Evolutionary conservation across 805 yeast species (phyloP), one percentile per base, ranked within the genome.

Genomic region (Pichia ethanolica): DNA sequence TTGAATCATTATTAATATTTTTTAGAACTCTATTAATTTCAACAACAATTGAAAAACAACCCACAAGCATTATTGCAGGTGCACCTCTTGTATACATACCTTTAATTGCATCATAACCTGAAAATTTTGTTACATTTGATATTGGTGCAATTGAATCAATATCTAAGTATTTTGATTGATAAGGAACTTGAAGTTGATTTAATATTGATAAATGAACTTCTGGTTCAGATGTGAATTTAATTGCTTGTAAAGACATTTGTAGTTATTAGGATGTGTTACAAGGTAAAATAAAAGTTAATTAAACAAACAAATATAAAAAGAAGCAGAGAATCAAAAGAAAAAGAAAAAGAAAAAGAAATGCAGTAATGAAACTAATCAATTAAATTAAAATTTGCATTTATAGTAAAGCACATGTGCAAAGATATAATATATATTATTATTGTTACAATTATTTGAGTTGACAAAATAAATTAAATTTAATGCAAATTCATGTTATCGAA

Each of bases 11-110:
- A 4, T 59, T 53, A 2, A 63, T 64, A 33, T 51, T 56, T 35
- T 53, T 62, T 45, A 70, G 44, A 49, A 60, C 59, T 61, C 59
- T 59, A 49, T 67, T 68, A 4, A 79, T 66, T 56, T 91, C 97
- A n/a, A 86, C 81, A 2, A 87, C 83, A 4, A 91, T 77, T 2
- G 96, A 79, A 52, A 90, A 75, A 1, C 89, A 82, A 5, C 96
- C 98, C 3, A 91, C 97, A 50, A 91, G 87, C 53, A 97, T 97
- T 62, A 91, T 91, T 1, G 98, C 98, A 0, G 99, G 99, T 0
- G 99, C 99, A 37, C 99, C 99, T 64, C 99, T 76, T 5, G 95
- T 97, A 59, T 87, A 89, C 99, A 91, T 91, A 50, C 74, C 74
- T 61, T 81, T 83, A 65, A 91, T 91, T n/a, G 86, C 95, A 20